A percentile compares a stretch with the other conserved stretches of the same genome.
Conservation (phyloP, 2,329 filamentous ascomycete genomes). For the Ceratocystis lukuohia region DNA sequence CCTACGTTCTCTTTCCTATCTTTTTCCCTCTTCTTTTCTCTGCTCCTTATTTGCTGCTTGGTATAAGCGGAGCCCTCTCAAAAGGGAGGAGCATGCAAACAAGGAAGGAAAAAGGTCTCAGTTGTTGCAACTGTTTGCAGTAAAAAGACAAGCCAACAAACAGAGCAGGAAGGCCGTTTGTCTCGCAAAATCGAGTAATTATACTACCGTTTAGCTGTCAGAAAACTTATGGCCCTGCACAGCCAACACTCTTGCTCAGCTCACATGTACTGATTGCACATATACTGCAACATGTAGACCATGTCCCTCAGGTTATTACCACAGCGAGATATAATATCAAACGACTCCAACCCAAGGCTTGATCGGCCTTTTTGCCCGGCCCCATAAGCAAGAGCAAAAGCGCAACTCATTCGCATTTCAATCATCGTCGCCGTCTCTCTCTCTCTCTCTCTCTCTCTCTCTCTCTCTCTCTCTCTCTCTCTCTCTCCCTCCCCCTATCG, state of each 20-base stretch:
- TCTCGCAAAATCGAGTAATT: neutral
- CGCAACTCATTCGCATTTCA: too few relatives aligned
- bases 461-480: too few relatives aligned
- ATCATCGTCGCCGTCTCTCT: too few relatives aligned
- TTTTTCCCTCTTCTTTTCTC: neutral
- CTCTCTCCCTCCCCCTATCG: neutral
- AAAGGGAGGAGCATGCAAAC: neutral
- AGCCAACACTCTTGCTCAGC: slow-evolving; percentile 2
- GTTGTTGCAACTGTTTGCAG: neutral
- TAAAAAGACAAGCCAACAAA: neutral
- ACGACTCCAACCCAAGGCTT: too few relatives aligned
- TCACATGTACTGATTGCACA: neutral
- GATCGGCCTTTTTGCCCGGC: too few relatives aligned
- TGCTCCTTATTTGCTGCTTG: neutral
- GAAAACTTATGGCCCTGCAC: slow-evolving; percentile 2
- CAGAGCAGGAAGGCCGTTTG: neutral
- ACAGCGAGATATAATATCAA: neutral
- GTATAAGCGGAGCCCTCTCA: neutral
- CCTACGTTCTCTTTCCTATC: neutral
- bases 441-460: too few relatives aligned
- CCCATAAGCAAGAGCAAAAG: too few relatives aligned
- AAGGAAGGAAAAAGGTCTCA: neutral
- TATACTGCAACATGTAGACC: neutral
- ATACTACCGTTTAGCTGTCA: neutral
- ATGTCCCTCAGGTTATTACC: neutral